A percentile compares a stretch with the other conserved stretches of the same genome.
Evolutionary conservation across 129 eudicot genomes (phyloP).

Genomic region (Lactuca sativa): DNA sequence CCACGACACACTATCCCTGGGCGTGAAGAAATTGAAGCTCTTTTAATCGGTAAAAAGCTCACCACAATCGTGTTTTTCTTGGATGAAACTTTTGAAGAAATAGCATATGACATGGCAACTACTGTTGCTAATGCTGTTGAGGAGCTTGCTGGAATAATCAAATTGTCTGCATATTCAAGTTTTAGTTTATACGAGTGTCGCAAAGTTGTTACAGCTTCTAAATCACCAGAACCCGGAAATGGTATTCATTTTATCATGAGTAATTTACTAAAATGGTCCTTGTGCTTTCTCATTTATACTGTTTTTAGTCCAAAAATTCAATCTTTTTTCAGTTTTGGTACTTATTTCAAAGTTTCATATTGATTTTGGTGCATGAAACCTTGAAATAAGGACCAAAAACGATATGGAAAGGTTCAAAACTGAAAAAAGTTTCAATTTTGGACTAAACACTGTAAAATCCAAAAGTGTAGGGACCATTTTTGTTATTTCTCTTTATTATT

Average conservation of each 20-base stretch:
- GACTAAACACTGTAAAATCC: too few species aligned
- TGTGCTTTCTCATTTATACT: too few species aligned
- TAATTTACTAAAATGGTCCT: not conserved
- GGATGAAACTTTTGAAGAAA: conserved; percentile 99
- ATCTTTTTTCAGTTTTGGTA: not conserved
- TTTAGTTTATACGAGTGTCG: conserved; percentile 90
- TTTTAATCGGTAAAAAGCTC: conserved; percentile 80
- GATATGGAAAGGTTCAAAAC: too few species aligned
- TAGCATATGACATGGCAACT: conserved; percentile 93
- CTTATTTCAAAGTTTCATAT: too few species aligned
- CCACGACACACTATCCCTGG: conserved; percentile 91
- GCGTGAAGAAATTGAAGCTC: conserved; percentile 96
- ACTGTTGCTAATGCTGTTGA: conserved; percentile 96
- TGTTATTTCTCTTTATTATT: too few species aligned
- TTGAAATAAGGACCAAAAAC: too few species aligned
- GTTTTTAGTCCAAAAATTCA: too few species aligned
- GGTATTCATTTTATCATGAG: conserved; percentile 42
- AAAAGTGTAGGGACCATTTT: too few species aligned
- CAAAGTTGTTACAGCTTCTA: conserved; percentile 83
- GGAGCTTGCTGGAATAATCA: conserved; percentile 97
- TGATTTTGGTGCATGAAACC: too few species aligned
- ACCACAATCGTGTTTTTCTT: conserved; percentile 92
- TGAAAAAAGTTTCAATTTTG: too few species aligned
- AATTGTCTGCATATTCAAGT: conserved; percentile 80
- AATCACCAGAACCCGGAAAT: conserved; percentile 85